Evolutionary conservation across 2,329 filamentous ascomycete genomes (phyloP).

Genomic region (Colletotrichum tropicicola): DNA sequence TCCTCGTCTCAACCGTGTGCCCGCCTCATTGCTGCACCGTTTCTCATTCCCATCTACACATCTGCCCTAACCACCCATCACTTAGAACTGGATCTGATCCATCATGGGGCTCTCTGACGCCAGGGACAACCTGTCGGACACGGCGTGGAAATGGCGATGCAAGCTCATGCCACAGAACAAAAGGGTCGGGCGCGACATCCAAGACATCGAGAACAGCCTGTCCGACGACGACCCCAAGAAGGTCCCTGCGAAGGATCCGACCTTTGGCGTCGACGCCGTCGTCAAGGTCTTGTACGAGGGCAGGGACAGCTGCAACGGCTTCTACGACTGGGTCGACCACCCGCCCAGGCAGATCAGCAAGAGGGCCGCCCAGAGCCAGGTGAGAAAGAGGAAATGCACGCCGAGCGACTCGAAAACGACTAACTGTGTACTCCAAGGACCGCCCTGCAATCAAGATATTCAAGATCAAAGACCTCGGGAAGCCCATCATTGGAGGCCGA

Average conservation of each 20-base stretch:
- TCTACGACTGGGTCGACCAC: conserved; percentile 49
- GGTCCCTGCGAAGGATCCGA: conserved; percentile 18
- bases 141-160: conserved; percentile 42
- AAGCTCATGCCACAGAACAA: conserved; percentile 37
- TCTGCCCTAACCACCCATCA: not conserved
- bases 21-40: too few relatives aligned
- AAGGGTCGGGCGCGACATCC: conserved; percentile 25
- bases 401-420: too few relatives aligned
- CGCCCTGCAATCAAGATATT: conserved; percentile 54
- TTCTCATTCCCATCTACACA: too few relatives aligned
- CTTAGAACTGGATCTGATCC: too few relatives aligned
- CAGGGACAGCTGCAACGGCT: conserved; percentile 32
- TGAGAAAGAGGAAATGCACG: too few relatives aligned
- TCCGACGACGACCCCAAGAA: conserved; percentile 26
- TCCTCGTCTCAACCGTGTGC: too few relatives aligned
- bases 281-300: conserved; percentile 53
- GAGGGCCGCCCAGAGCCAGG: conserved; percentile 42
- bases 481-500: conserved; percentile 48
- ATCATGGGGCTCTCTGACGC: not conserved
- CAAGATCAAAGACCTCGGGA: conserved; percentile 53
- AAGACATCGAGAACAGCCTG: conserved; percentile 25
- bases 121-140: conserved; percentile 35
- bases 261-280: conserved; percentile 39
- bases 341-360: conserved; percentile 53
- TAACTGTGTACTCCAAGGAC: too few relatives aligned